Evolutionary conservation across 1,284 basidiomycete species (phyloP), one percentile per base, ranked within the genome.

Genomic region (Fomitopsis schrenkii): DNA sequence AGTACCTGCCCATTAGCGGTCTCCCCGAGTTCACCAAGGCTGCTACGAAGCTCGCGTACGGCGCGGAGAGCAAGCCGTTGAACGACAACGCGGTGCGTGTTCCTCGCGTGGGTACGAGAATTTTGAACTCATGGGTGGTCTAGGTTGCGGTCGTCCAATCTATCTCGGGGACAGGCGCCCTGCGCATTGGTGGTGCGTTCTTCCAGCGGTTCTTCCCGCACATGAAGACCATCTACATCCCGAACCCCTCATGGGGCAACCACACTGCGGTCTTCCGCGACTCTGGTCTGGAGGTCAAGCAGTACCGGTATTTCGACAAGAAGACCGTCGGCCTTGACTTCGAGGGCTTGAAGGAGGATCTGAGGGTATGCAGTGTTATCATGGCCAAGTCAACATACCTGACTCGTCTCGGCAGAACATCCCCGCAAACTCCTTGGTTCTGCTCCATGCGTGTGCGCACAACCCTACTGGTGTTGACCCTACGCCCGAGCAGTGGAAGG

Each of bases 401-500:
- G 42, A 42, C 35, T 36, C 48, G 3, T 15, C 44, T 44, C 59
- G 10, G 53, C 66, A 93, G 91, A 86, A 81, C 63, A 90, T 90
- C 54, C 91, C 93, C 3, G 86, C 90, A 71, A 80, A 86, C 68
- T 86, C 91, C 58, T 85, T 97, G 66, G 90, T 97, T 42, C 84
- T 96, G 60, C 81, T 97, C 42, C 94, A 95, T 69, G 94, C 95
- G 4, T 97, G 95, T 76, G 94, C 95, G 17, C 97, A 99, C 83
- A 99, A 99, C 80, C 97, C 97, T 4, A 98, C 97, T 50, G 95
- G 97, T 68, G 87, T 99, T 66, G 97, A 99, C 79, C 97, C 95
- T 33, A 98, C 95, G 10, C 84, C 84, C 48, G 89, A 87, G 59
- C 96, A 99, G 80, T 99, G 97, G 97, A 84, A 84, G 66, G 87